Percentiles rank a stretch among this genome's conserved stretches.
Evolutionary conservation across 2,329 filamentous ascomycete species (phyloP).

Genomic region (Alternaria sp.): DNA sequence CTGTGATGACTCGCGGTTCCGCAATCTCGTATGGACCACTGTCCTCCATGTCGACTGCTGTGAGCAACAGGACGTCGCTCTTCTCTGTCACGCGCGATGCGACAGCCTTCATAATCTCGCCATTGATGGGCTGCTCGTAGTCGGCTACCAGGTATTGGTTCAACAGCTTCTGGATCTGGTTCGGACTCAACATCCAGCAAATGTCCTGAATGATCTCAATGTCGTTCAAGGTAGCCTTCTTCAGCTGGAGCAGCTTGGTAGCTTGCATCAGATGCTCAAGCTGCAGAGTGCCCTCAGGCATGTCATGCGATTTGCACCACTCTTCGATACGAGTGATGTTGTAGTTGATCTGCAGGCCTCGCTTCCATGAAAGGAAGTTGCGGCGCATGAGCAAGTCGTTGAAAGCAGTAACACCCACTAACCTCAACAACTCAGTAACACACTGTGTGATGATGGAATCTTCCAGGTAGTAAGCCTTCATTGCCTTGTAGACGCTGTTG

Average conservation of each 20-base stretch:
- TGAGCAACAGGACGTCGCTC: conserved; percentile 91
- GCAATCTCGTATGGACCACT: conserved; percentile 98
- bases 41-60: conserved; percentile 98
- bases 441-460: conserved; percentile 96
- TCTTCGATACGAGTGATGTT: conserved; percentile 99
- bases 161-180: conserved; percentile 98
- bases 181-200: conserved; percentile 99
- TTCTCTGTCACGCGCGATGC: conserved; percentile 97
- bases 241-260: conserved; percentile 95
- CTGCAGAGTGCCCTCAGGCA: conserved; percentile 97
- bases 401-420: conserved; percentile 97
- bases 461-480: conserved; percentile 98
- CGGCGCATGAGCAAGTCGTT: conserved; percentile 97
- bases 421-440: conserved; percentile 87
- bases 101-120: conserved; percentile 99
- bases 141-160: conserved; percentile 99
- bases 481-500: conserved; percentile 97
- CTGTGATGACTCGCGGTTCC: conserved; percentile 93
- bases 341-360: conserved; percentile 99
- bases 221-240: conserved; percentile 98
- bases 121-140: conserved; percentile 99
- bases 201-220: conserved; percentile 99
- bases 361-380: conserved; percentile 99
- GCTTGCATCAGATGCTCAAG: conserved; percentile 99
- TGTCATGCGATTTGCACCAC: conserved; percentile 99